phyloP scores from a whole-genome alignment of 257 asterid species.

The Leonotis leonurus region DNA sequence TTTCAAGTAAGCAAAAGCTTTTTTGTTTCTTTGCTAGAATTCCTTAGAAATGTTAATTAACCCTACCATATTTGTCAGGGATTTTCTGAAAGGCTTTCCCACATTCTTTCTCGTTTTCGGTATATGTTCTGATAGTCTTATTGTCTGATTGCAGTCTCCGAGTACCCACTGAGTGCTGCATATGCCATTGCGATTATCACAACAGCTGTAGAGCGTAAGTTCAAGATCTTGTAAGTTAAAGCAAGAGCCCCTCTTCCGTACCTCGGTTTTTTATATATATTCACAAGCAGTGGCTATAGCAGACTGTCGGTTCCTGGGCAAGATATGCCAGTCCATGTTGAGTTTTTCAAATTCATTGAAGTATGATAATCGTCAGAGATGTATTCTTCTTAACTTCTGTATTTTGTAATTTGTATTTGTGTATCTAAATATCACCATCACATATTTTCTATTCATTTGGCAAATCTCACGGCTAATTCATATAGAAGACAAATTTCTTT shows the following conservation, averaged over 20 bases:
- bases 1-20: conserved; percentile 51
- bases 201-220: conserved; percentile 59
- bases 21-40: neutral
- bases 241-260: no score
- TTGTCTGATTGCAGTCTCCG: conserved; percentile 61
- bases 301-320: no score
- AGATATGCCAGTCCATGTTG: neutral
- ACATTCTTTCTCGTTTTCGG: neutral
- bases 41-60: neutral
- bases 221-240: conserved; percentile 65
- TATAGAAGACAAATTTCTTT: no score
- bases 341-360: neutral
- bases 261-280: no score
- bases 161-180: conserved; percentile 78
- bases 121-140: neutral
- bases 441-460: neutral
- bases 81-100: neutral
- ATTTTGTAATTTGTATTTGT: neutral
- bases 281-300: no score
- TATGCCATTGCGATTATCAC: conserved; percentile 72
- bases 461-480: neutral
- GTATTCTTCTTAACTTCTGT: conserved; percentile 7
- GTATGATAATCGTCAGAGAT: neutral
- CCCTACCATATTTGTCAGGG: no score
- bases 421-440: neutral